Evolutionary conservation across 495 filamentous ascomycete genomes (phyloP), one percentile per base, ranked within the genome.

Genomic region (Tuber indicum): DNA sequence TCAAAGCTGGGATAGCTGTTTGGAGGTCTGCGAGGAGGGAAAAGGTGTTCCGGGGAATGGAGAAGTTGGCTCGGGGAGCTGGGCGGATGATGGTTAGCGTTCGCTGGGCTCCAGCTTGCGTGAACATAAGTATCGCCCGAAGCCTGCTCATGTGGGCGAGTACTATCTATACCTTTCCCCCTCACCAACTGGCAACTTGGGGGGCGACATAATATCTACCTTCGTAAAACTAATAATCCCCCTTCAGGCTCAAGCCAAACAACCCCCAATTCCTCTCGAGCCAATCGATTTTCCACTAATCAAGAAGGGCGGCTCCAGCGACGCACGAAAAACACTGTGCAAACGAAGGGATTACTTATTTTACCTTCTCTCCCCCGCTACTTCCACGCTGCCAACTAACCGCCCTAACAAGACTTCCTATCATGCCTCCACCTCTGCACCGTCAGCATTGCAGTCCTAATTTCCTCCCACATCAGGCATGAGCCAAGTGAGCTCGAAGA

Each of bases 401-500:
- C 39, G 0, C 39, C 2, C 39, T 41, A 41, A 41, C 39, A 41
- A 41, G 39, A 2, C 39, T 41, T 41, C 39, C 39, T 2, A 41
- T 41, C 3, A 2, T 3, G 39, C 3, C 39, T 41, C 39, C 39
- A 97, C 86, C 91, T 99, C 87, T 88, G 93, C 74, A 87, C 98
- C 46, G 95, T 98, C 32, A 89, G 93, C 14, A 87, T 95, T 26
- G 96, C 96, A 58, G 97, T 99, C 77, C 88, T 96, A 12, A 88
- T 97, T 52, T 97, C 94, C 14, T 98, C 98, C 84, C 94, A 99
- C 79, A 89, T 99, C 73, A 92, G 92, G 77, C 86, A 87, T 36
- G 84, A 90, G 75, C 92, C 96, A 4, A 89, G 90, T 1, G 82
- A 83, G 4, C 83, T 92, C 0, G 96, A 98, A 85, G 87, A 88